phyloP scores from a whole-genome alignment of 257 asterid genomes.

The Solanum medicagineum region DNA sequence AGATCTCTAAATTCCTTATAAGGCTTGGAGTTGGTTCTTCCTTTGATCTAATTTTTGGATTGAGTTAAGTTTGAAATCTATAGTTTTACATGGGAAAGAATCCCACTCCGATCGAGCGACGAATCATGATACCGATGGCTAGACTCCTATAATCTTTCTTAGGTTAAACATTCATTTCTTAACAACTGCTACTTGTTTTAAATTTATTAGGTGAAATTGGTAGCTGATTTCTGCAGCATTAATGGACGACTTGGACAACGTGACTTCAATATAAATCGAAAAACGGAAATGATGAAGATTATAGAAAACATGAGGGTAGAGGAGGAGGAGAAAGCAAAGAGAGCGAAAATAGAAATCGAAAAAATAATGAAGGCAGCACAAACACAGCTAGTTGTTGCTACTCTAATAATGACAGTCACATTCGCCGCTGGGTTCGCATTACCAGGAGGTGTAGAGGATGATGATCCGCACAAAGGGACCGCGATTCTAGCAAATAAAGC shows the following conservation, averaged over 20 bases:
- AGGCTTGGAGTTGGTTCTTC: no score
- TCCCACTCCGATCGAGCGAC: no score
- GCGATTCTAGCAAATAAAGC: neutral
- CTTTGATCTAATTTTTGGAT: no score
- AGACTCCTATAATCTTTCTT: no score
- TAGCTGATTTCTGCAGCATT: neutral
- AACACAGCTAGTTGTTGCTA: neutral
- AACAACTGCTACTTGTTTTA: no score
- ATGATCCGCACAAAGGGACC: neutral
- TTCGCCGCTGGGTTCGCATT: neutral
- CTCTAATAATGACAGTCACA: neutral
- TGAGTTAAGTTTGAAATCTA: no score
- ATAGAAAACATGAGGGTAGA: neutral
- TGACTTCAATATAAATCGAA: neutral
- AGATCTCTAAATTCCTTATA: no score
- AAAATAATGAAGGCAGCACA: neutral
- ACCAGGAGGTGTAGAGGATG: neutral
- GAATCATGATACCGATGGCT: no score
- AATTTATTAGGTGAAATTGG: neutral
- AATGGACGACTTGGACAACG: neutral
- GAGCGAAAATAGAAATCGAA: neutral
- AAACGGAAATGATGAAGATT: neutral
- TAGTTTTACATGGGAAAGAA: no score
- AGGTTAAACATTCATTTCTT: no score
- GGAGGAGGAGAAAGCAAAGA: neutral